Conservation (phyloP, 345 rosid genomes). For the Mercurialis annua region DNA sequence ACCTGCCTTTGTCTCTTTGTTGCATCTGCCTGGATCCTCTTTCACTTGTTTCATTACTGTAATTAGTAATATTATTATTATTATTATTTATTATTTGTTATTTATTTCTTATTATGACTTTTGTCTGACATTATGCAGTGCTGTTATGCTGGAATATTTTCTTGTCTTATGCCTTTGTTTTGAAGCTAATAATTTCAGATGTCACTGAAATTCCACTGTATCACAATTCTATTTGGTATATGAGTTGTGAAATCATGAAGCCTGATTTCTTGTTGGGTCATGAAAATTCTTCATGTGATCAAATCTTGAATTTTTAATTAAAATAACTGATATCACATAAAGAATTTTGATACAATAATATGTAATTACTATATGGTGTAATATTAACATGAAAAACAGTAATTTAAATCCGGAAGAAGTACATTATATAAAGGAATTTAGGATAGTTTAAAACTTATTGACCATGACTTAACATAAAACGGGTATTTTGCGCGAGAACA, state of each 20-base stretch:
- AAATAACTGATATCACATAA: no score
- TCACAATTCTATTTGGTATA: not conserved
- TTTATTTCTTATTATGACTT: not conserved
- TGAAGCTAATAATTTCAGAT: constrained; percentile 24
- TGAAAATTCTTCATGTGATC: constrained; percentile 13
- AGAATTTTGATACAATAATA: no score
- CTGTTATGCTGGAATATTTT: constrained; percentile 15
- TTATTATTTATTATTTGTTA: no score
- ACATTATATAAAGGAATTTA: no score
- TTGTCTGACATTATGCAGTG: constrained; percentile 25
- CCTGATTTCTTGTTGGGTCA: constrained; percentile 4
- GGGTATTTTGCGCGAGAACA: no score
- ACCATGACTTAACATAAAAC: no score
- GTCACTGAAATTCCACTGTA: constrained; percentile 16
- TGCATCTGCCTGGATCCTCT: constrained; percentile 32
- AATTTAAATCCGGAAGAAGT: no score
- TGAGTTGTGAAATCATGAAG: not conserved
- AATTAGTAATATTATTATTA: not conserved
- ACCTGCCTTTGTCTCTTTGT: constrained; percentile 24
- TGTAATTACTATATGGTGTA: no score
- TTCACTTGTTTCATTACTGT: constrained; percentile 15
- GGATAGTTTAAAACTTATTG: no score
- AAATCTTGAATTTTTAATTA: no score
- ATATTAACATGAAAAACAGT: no score
- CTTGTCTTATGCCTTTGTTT: constrained; percentile 26